Evolutionary conservation across 305 asterid genomes (phyloP).

Genomic region (Plantago rigida): DNA sequence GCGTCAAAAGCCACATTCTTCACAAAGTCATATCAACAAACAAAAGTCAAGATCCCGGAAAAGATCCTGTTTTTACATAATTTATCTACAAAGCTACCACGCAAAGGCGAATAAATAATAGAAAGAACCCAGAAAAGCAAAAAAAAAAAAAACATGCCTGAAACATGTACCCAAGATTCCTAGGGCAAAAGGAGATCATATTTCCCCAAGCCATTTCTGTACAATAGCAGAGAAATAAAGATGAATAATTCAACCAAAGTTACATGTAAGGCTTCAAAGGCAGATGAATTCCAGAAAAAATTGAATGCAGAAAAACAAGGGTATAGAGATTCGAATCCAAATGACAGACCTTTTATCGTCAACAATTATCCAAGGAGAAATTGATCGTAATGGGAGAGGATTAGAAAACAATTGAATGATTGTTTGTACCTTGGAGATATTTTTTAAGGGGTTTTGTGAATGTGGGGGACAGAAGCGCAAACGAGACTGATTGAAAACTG

Average conservation of each 20-base stretch:
- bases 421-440: neutral
- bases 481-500: neutral
- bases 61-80: too few relatives aligned
- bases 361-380: neutral
- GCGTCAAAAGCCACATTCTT: neutral
- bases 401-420: neutral
- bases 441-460: neutral
- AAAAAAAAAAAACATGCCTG: conserved; percentile 43
- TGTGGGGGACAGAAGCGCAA: neutral
- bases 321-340: neutral
- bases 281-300: neutral
- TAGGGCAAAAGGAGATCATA: conserved; percentile 25
- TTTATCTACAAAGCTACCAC: neutral
- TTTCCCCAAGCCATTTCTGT: conserved; percentile 45
- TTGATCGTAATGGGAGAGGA: neutral
- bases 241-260: conserved; percentile 1
- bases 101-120: neutral
- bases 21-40: neutral
- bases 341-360: neutral
- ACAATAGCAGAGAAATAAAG: neutral
- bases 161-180: conserved; percentile 37
- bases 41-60: neutral
- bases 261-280: neutral
- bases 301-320: neutral
- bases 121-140: neutral